Evolutionary conservation across 2,329 filamentous ascomycete species (phyloP).

Genomic region (Verticillium nonalfalfae): DNA sequence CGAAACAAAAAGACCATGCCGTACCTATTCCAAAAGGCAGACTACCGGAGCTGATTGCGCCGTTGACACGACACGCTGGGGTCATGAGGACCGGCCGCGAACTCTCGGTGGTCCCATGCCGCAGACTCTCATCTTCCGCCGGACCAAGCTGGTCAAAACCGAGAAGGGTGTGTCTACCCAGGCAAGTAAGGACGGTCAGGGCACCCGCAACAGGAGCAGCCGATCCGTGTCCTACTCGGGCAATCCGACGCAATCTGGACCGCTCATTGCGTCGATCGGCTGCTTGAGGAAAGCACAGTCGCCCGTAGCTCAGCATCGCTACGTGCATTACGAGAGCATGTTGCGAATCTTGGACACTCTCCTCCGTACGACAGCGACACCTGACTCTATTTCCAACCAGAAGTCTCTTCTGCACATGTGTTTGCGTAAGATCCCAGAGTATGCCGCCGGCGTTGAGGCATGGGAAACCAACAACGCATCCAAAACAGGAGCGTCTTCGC

Average conservation of each 20-base stretch:
- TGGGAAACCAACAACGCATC: slow-evolving; percentile 31
- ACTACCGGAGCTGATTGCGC: neutral
- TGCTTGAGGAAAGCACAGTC: slow-evolving; percentile 4
- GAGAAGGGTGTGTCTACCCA: neutral
- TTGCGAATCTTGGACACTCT: slow-evolving; percentile 22
- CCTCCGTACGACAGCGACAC: slow-evolving; percentile 17
- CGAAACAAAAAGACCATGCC: slow-evolving; percentile 12
- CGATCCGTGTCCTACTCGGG: no score
- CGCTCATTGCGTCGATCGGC: neutral
- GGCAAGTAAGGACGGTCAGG: neutral
- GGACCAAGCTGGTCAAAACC: neutral
- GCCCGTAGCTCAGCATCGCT: slow-evolving; percentile 14
- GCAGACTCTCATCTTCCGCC: neutral
- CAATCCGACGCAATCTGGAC: neutral
- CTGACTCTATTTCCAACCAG: neutral
- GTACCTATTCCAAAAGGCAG: slow-evolving; percentile 10
- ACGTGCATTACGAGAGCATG: slow-evolving; percentile 24
- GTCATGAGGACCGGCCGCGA: neutral
- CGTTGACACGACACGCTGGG: neutral
- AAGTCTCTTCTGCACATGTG: slow-evolving; percentile 43
- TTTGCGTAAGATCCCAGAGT: slow-evolving; percentile 39
- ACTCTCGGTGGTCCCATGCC: neutral
- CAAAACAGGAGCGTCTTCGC: slow-evolving; percentile 26
- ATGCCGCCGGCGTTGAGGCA: slow-evolving; percentile 37
- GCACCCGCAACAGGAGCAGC: neutral